Evolutionary conservation across 75 land plant genomes (phyloP), one percentile per base, ranked within the genome.

Genomic region (Isoetes taiwanensis): DNA sequence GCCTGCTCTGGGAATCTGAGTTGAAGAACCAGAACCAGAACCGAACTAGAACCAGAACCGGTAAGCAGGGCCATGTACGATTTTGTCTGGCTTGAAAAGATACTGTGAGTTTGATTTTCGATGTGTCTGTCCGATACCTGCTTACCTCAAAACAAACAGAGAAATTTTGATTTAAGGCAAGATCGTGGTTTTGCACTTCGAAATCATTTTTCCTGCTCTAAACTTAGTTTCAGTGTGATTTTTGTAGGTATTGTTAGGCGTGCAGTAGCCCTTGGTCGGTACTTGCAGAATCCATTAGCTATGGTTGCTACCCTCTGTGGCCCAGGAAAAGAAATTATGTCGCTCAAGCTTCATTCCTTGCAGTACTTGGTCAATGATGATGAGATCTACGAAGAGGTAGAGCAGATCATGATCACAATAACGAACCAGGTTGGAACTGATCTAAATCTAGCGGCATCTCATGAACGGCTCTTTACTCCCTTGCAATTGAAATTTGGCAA

Each of bases 281-380:
- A 78, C 54, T 79, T 86, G 34, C 97, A 91, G 70, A 91, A 86
- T 63, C 97, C 97, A 40, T 59, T 91, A 56, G 94, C 97, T 4
- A 80, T 86, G 84, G 70, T 91, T 67, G 80, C 97, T 34, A 72
- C 97, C 34, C 64, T 91, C 25, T 91, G 97, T 80, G 97, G 97
- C 21, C 85, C 88, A 27, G 77, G 65, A 14, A 80, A 66, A 67
- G 97, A 91, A 60, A 80, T 91, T 34, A 69, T 87, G 33, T 91
- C 97, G 17, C 79, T 83, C 79, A 83, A 79, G 69, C 87, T 91
- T 32, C 57, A 62, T 58, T 50, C 74, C 1, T 56, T 78, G 41
- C 96, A 91, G 31, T 65, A 62, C 48, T 83, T 80, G 43, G 70
- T 91, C 12, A 66, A 69, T 2, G 61, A 77, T 46, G 97, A 91